Conservation (phyloP, 2,329 filamentous ascomycete genomes). For the Capronia coronata region DNA sequence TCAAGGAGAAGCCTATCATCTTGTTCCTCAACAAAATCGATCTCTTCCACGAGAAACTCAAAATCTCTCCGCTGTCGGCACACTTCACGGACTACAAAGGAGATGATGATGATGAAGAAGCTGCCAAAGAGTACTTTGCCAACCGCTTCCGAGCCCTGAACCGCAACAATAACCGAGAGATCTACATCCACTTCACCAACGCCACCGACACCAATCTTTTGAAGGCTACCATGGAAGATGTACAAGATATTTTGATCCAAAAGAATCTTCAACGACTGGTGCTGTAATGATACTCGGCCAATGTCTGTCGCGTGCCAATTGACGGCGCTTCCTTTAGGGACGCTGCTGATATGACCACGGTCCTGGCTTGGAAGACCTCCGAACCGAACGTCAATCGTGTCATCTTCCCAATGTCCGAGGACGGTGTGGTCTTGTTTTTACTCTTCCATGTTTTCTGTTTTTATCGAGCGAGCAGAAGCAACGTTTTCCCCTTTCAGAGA, state of each 20-base stretch:
- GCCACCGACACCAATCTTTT: conserved; percentile 64
- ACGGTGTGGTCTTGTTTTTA: background rate
- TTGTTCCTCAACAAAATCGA: conserved; percentile 86
- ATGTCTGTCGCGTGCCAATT: background rate
- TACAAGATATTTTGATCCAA: conserved; percentile 83
- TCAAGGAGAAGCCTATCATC: conserved; percentile 72
- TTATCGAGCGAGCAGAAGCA: background rate
- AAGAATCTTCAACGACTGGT: conserved; percentile 75
- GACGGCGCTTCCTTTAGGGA: background rate
- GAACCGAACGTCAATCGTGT: background rate
- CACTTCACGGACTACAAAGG: conserved; percentile 76
- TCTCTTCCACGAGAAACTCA: conserved; percentile 71
- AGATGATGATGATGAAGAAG: conserved; percentile 62
- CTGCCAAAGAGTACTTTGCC: conserved; percentile 73
- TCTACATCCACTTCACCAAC: conserved; percentile 55
- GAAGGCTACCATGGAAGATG: conserved; percentile 79
- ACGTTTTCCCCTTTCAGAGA: conserved; percentile 1
- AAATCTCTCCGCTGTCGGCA: conserved; percentile 62
- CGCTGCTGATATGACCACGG: too few species aligned
- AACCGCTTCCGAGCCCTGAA: conserved; percentile 74
- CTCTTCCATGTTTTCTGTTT: background rate
- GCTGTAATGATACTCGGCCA: conserved; percentile 45
- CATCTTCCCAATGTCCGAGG: background rate
- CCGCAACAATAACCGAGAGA: conserved; percentile 52
- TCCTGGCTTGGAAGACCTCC: too few species aligned